Percentiles rank a stretch among this genome's conserved stretches.
phyloP scores from a whole-genome alignment of 306 rosid genomes.

The Cicer pinnatifidum region DNA sequence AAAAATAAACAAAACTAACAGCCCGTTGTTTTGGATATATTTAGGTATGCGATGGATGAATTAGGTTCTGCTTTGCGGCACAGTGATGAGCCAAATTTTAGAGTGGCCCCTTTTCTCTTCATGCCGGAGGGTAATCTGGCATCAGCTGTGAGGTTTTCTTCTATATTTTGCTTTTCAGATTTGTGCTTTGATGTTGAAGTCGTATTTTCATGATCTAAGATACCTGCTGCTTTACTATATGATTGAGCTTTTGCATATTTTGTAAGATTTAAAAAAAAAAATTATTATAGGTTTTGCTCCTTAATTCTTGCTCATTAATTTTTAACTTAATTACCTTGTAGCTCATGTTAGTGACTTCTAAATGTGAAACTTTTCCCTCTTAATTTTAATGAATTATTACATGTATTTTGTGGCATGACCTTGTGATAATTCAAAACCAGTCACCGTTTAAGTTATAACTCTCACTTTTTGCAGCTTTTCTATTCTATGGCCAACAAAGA shows the following conservation, averaged over 20 bases:
- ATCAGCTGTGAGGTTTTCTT: constrained; percentile 84
- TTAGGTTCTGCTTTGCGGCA: constrained; percentile 91
- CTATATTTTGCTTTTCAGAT: constrained; percentile 29
- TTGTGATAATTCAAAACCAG: constrained; percentile 15
- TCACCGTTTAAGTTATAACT: constrained; percentile 13
- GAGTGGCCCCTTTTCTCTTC: constrained; percentile 86
- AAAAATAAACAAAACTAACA: constrained; percentile 30
- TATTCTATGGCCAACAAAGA: constrained; percentile 77
- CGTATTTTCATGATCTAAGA: constrained; percentile 30
- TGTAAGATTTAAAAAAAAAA: neutral
- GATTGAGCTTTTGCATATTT: constrained; percentile 26
- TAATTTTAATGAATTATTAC: neutral
- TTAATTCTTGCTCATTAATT: constrained; percentile 13
- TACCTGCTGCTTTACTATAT: constrained; percentile 20
- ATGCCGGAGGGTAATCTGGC: constrained; percentile 86
- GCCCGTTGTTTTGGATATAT: constrained; percentile 44
- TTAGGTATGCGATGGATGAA: constrained; percentile 94
- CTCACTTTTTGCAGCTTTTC: constrained; percentile 67
- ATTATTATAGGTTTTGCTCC: constrained; percentile 6
- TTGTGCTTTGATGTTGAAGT: constrained; percentile 40
- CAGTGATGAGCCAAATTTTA: constrained; percentile 90
- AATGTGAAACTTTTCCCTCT: neutral
- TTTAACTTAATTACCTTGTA: constrained; percentile 19
- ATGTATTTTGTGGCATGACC: constrained; percentile 30
- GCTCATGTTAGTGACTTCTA: constrained; percentile 4